Evolutionary conservation across 2,329 filamentous ascomycete genomes (phyloP).

Genomic region (Fusarium sp.): DNA sequence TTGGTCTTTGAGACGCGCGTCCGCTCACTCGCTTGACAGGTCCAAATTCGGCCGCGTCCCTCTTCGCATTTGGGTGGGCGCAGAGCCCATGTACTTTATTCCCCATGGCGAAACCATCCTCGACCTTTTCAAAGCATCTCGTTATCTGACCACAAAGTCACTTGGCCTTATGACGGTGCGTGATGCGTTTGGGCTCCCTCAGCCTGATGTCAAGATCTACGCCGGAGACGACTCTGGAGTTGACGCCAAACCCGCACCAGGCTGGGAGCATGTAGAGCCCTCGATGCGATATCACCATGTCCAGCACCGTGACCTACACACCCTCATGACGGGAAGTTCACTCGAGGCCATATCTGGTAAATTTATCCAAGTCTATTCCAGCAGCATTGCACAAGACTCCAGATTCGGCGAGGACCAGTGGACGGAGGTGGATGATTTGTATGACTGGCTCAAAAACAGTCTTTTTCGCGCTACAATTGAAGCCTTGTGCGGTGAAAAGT

Average conservation of each 20-base stretch:
- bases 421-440: constrained; percentile 27
- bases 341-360: constrained; percentile 13
- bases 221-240: constrained; percentile 15
- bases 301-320: constrained; percentile 25
- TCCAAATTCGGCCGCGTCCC: constrained; percentile 32
- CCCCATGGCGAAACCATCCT: constrained; percentile 27
- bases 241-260: constrained; percentile 20
- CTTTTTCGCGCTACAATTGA: constrained; percentile 16
- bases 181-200: constrained; percentile 30
- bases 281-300: constrained; percentile 19
- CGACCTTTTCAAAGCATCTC: constrained; percentile 27
- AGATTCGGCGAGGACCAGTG: constrained; percentile 11
- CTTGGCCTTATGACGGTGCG: constrained; percentile 28
- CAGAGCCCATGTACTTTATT: constrained; percentile 33
- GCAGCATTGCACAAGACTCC: constrained; percentile 2
- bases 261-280: constrained; percentile 24
- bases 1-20: rapidly evolving
- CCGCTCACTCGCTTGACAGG: constrained; percentile 8
- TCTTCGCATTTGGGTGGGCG: constrained; percentile 27
- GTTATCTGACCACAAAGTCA: constrained; percentile 25
- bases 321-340: constrained; percentile 7
- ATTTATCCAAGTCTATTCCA: constrained; percentile 19
- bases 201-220: constrained; percentile 14
- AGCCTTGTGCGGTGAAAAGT: constrained; percentile 23
- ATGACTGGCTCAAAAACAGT: constrained; percentile 19